Percentiles rank a stretch among this genome's conserved stretches.
phyloP scores from a whole-genome alignment of 2,329 filamentous ascomycete genomes.

The Talaromyces sp. region DNA sequence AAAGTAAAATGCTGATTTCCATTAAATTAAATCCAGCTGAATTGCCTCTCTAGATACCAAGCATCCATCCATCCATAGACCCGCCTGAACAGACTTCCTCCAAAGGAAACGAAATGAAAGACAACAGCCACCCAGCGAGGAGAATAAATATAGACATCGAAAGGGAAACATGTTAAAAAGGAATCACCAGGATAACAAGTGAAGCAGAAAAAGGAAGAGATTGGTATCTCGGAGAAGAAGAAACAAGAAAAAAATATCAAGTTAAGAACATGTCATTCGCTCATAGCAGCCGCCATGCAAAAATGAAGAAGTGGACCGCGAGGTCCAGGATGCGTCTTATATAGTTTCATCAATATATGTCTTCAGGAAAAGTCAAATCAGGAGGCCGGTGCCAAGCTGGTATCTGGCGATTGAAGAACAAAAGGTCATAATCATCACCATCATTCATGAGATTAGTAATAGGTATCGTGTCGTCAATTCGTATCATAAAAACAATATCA shows the following conservation, averaged over 20 bases:
- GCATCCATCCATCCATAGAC: slow-evolving; percentile 15
- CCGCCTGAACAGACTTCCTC: slow-evolving; percentile 15
- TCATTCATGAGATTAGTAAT: slow-evolving; percentile 2
- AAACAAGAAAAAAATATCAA: background rate
- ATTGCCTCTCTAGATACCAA: background rate
- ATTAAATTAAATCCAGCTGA: background rate
- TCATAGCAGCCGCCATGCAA: slow-evolving; percentile 11
- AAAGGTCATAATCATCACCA: slow-evolving; percentile 15
- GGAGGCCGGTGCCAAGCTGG: background rate
- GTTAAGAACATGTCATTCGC: background rate
- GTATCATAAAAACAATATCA: background rate
- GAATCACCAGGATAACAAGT: background rate
- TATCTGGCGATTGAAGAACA: background rate
- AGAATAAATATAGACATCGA: background rate
- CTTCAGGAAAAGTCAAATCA: background rate
- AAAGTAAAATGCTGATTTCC: background rate
- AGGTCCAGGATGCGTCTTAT: slow-evolving; percentile 20
- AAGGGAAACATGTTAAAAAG: background rate
- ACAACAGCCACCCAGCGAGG: background rate
- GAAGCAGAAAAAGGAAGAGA: too few species aligned
- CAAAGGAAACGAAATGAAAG: background rate
- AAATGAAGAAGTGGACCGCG: slow-evolving; percentile 15
- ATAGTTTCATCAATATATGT: slow-evolving; percentile 1
- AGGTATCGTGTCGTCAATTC: slow-evolving; percentile 2
- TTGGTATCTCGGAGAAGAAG: slow-evolving; percentile 9